Percentiles rank a stretch among this genome's conserved stretches.
phyloP scores from a whole-genome alignment of 495 filamentous ascomycete genomes.

The Cairneyella variabilis region DNA sequence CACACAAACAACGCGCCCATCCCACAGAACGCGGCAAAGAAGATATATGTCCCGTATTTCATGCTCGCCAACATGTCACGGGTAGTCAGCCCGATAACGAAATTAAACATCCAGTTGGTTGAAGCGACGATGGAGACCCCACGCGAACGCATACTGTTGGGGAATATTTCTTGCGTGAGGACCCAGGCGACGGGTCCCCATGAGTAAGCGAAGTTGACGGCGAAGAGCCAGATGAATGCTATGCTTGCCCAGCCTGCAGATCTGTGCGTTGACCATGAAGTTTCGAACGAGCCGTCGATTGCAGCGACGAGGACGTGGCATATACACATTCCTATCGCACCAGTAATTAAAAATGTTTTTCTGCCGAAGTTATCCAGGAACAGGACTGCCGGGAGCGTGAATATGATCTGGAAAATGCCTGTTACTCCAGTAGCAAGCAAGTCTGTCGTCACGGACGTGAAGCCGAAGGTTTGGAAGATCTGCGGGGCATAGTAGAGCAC shows the following conservation, averaged over 20 bases:
- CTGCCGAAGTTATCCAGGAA: conserved; percentile 24
- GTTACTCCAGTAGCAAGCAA: conserved; percentile 49
- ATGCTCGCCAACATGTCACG: conserved; percentile 33
- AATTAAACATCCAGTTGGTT: conserved; percentile 46
- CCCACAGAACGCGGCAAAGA: conserved; percentile 37
- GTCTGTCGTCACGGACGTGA: conserved; percentile 4
- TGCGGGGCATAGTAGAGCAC: conserved; percentile 57
- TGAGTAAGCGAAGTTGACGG: conserved; percentile 38
- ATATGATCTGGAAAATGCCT: conserved; percentile 44
- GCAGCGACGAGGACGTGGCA: conserved; percentile 48
- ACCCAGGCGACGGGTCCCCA: conserved; percentile 32
- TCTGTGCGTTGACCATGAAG: conserved; percentile 42
- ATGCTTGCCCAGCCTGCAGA: conserved; percentile 46
- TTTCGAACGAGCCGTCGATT: conserved; percentile 40
- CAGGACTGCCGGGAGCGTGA: conserved; percentile 7
- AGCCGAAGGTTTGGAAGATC: conserved; percentile 38
- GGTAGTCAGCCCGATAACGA: conserved; percentile 39
- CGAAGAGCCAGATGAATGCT: conserved; percentile 45
- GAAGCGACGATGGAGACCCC: conserved; percentile 30
- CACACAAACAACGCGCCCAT: conserved; percentile 4
- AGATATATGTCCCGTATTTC: conserved; percentile 41
- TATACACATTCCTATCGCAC: conserved; percentile 43
- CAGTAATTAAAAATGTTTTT: conserved; percentile 36
- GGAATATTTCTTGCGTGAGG: conserved; percentile 42
- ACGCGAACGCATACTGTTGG: conserved; percentile 40